Base-by-base conservation (phyloP, 2,329 filamentous ascomycete species). In the Teratosphaeria gauchensis region DNA sequence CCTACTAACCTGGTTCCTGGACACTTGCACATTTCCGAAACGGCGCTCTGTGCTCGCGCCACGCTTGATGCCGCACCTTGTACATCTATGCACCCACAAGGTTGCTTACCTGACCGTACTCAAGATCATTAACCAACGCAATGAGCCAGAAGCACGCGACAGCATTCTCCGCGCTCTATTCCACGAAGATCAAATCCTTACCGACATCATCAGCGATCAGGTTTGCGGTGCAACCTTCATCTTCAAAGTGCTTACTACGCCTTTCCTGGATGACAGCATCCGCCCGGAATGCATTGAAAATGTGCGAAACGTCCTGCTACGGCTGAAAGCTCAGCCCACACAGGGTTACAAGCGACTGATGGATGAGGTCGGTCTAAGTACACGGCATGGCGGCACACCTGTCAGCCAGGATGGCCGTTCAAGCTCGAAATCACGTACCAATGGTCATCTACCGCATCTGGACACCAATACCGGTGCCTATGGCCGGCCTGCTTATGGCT, bases 321-420 rank as follows among this genome's bases (percentile, higher is more conserved):
- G 88, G 68, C 87, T 97, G 74, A 96, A 96, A 77, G 92, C 91
- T 5, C 90, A 95, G 69, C 90, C 94, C 16, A 88, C 87, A 62
- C 94, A 97, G 76, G 94, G 94, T 56, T 99, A 99, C 78, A 99
- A 97, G 81, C 88, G 94, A 56, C 78, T 99, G 61, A 99, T 99
- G 94, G 94, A 99, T 69, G 94, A 99, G 72, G 94, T 99, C 66
- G 92, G 92, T 61, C 77, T 99, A 42, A 95, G 92, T 1, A 79
- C 78, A 19, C 76, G 78, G 51, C 73, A 73, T 56, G 61, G 59
- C 19, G 62, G 72, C 38, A 72, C 75, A 46, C 66, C 70, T 2
- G 66, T 68, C 31, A 71, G 66, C 58, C 66, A 69, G n/a, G 71
- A 73, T 42, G 64, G 65, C 11, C 65, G 73, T 24, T 72, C 72